phyloP scores from a whole-genome alignment of 2,329 filamentous ascomycete genomes.

The Mariannaea sp. region DNA sequence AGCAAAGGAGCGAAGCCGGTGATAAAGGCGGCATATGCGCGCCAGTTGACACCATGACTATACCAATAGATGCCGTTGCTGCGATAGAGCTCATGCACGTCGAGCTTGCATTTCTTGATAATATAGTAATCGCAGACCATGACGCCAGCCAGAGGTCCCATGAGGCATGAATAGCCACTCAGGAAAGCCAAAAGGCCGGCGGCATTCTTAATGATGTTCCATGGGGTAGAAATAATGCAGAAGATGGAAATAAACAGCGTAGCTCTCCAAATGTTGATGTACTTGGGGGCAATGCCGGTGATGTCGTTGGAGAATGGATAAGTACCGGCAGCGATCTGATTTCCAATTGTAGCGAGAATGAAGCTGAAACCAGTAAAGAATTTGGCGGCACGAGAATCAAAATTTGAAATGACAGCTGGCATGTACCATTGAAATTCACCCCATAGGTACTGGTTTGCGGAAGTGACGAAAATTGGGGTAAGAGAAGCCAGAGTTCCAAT shows the following conservation, averaged over 20 bases:
- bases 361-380: constrained; percentile 6
- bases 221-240: constrained; percentile 1
- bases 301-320: constrained; percentile 2
- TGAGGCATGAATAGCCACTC: constrained; percentile 8
- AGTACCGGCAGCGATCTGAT: neutral
- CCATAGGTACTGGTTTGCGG: neutral
- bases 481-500: constrained; percentile 3
- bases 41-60: constrained; percentile 1
- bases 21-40: neutral
- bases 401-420: constrained; percentile 1
- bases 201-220: constrained; percentile 8
- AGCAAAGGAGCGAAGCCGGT: neutral
- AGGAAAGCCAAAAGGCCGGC: constrained; percentile 3
- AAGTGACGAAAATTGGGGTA: constrained; percentile 4
- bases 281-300: constrained; percentile 3
- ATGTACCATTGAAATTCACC: constrained; percentile 6
- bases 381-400: constrained; percentile 4
- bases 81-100: constrained; percentile 6
- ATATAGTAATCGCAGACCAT: constrained; percentile 10
- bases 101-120: constrained; percentile 4
- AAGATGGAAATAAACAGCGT: constrained; percentile 2
- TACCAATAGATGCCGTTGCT: constrained; percentile 5
- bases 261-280: constrained; percentile 5
- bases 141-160: constrained; percentile 6
- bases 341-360: constrained; percentile 1